Conservation (phyloP, 2,329 filamentous ascomycete species). For the Chaetomiaceae sp. region DNA sequence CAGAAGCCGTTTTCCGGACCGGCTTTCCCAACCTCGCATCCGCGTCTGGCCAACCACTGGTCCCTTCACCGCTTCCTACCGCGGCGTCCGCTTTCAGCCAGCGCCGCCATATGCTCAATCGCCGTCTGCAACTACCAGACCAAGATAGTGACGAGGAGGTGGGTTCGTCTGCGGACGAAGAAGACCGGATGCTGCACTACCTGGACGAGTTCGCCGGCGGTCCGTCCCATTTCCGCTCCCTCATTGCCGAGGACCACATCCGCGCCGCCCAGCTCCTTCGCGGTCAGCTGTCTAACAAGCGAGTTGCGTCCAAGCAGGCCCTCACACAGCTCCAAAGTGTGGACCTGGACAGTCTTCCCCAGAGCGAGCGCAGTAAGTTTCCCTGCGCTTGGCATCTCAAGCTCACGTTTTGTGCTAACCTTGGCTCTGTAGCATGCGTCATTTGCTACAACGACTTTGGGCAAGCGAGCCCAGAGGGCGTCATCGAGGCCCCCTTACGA, state of each 20-base stretch:
- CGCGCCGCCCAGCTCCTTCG: slow-evolving; percentile 45
- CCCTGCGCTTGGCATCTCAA: slow-evolving; percentile 5
- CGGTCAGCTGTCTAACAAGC: slow-evolving; percentile 40
- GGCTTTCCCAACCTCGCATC: background rate
- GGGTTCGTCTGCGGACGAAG: slow-evolving; percentile 19
- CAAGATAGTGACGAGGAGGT: slow-evolving; percentile 27
- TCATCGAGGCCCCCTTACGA: slow-evolving; percentile 52
- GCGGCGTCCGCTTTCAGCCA: background rate
- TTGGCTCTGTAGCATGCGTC: slow-evolving; percentile 47
- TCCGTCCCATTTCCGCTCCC: slow-evolving; percentile 4
- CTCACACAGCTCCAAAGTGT: slow-evolving; percentile 46
- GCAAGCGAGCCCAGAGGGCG: slow-evolving; percentile 52
- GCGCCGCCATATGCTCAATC: background rate
- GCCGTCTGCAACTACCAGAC: slow-evolving; percentile 8
- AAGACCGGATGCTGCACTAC: slow-evolving; percentile 22
- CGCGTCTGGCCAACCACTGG: background rate
- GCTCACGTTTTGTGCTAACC: slow-evolving; percentile 1
- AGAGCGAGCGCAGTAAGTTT: slow-evolving; percentile 46
- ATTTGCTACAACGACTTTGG: slow-evolving; percentile 64
- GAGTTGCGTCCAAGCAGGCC: slow-evolving; percentile 46
- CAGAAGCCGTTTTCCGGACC: background rate
- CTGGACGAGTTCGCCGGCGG: slow-evolving; percentile 14
- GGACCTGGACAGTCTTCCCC: slow-evolving; percentile 40
- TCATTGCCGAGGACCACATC: slow-evolving; percentile 33
- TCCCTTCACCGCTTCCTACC: background rate